Evolutionary conservation across 306 rosid species (phyloP).

Genomic region (Fragaria ananassa): DNA sequence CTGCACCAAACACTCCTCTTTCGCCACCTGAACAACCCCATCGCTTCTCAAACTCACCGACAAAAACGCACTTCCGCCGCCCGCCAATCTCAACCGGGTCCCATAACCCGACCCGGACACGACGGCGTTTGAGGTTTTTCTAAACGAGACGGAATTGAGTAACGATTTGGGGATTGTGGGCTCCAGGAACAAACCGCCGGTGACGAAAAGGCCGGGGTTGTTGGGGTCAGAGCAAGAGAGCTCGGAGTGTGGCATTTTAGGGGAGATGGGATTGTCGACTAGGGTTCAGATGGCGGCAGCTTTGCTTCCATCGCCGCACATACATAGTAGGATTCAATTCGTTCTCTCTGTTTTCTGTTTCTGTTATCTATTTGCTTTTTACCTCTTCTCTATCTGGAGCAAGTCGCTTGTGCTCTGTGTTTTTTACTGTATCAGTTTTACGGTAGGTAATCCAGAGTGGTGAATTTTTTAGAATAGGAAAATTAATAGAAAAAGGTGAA

Average conservation of each 20-base stretch:
- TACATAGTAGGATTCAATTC: conserved; percentile 11
- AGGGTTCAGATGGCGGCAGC: conserved; percentile 22
- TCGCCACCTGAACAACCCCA: conserved; percentile 45
- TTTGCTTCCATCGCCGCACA: conserved; percentile 32
- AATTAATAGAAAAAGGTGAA: no score
- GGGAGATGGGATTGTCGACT: neutral
- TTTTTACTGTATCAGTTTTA: neutral
- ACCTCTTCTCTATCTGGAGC: neutral
- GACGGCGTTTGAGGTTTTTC: conserved; percentile 18
- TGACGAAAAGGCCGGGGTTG: conserved; percentile 27
- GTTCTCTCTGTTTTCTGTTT: neutral
- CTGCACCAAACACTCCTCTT: conserved; percentile 33
- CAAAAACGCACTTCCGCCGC: conserved; percentile 40
- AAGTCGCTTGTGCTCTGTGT: neutral
- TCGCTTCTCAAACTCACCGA: conserved; percentile 62
- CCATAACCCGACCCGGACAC: conserved; percentile 19
- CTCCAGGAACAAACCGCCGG: conserved; percentile 76
- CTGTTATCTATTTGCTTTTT: neutral
- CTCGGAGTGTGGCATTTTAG: conserved; percentile 30
- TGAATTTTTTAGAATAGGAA: no score
- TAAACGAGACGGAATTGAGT: conserved; percentile 33
- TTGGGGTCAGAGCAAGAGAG: conserved; percentile 17
- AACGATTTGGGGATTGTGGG: conserved; percentile 50
- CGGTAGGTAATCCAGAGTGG: neutral
- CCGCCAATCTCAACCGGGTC: conserved; percentile 16